Conservation (phyloP, 495 filamentous ascomycete genomes). For the Jackrogersella multiformis region DNA sequence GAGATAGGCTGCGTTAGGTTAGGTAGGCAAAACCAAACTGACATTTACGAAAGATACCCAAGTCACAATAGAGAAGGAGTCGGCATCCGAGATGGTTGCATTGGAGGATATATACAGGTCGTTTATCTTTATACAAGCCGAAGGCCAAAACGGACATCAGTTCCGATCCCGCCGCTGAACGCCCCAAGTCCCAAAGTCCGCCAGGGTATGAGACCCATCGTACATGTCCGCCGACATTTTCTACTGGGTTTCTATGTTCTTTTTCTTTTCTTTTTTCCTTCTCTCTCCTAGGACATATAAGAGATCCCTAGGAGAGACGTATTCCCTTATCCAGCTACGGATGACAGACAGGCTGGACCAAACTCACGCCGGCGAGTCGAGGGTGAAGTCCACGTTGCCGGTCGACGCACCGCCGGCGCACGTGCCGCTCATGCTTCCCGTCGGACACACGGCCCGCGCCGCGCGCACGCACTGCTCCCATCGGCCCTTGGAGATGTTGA, state of each 20-base stretch:
- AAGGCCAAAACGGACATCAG: not conserved
- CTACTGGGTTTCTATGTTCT: not conserved
- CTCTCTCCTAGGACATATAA: not conserved
- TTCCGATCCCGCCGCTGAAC: slow-evolving; percentile 1
- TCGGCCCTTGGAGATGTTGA: slow-evolving; percentile 59
- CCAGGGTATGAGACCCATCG: slow-evolving; percentile 10
- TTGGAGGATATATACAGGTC: slow-evolving; percentile 23
- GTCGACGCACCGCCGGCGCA: slow-evolving; percentile 60
- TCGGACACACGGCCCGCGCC: slow-evolving; percentile 58
- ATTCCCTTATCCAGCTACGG: not conserved
- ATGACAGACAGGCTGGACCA: not conserved
- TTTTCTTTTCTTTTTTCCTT: not conserved
- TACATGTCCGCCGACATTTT: slow-evolving; percentile 2
- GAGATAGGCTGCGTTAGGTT: not conserved
- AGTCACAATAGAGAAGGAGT: slow-evolving; percentile 13
- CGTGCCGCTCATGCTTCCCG: slow-evolving; percentile 53
- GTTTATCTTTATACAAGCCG: not conserved
- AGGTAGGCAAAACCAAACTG: too few relatives aligned
- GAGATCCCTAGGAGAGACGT: not conserved
- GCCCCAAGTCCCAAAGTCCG: slow-evolving; percentile 2
- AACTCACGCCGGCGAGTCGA: slow-evolving; percentile 44
- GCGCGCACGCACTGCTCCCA: slow-evolving; percentile 64
- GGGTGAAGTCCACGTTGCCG: slow-evolving; percentile 59
- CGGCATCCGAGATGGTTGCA: not conserved
- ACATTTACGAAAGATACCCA: too few relatives aligned